Base-by-base conservation (phyloP, 1,139 yeast species). In the Pichia norvegensis region DNA sequence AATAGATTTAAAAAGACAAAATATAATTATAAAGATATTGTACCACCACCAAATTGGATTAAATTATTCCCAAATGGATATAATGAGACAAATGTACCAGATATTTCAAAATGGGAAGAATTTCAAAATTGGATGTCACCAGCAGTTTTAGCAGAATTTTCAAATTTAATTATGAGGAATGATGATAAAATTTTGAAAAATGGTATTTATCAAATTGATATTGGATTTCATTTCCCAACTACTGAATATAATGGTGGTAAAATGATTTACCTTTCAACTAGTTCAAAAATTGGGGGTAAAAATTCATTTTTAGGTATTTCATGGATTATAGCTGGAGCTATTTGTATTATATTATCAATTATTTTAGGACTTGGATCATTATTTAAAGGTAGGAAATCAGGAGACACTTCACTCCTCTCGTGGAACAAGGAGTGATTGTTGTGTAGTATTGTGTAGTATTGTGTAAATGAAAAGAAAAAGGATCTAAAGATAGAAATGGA, bases 41-140 rank as follows among this genome's bases (percentile, higher is more conserved):
- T 78, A 1, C 98, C 98, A 11, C 98, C 98, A 10, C 97, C 96
- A 56, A 87, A 87, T 67, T 92, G 98, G 98, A 69, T 69, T 52
- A 80, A 84, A 60, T 69, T 57, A 68, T 92, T 63, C 63, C 98
- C 98, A n/a, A 63, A 88, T 52, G 97, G 97, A 0, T 92, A 92
- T 67, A 88, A 84, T 19, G 82, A 77, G 25, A 79, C 81, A 13
- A 88, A 87, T 61, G 62, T 92, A 48, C 98, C 97, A 4, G 92
- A 92, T 62, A 70, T 86, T 41, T 72, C 82, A 19, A 67, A 69
- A 10, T 83, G 94, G 92, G 78, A 73, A 51, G 87, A 86, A 58
- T 81, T 92, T 62, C 97, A 92, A 67, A 92, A 90, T 63, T 92
- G 99, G 99, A 90, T 92, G 97, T 80, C 88, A 58, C 82, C 97